Evolutionary conservation across 805 yeast species (phyloP).

Genomic region (Scheffersomyces amazonensis): DNA sequence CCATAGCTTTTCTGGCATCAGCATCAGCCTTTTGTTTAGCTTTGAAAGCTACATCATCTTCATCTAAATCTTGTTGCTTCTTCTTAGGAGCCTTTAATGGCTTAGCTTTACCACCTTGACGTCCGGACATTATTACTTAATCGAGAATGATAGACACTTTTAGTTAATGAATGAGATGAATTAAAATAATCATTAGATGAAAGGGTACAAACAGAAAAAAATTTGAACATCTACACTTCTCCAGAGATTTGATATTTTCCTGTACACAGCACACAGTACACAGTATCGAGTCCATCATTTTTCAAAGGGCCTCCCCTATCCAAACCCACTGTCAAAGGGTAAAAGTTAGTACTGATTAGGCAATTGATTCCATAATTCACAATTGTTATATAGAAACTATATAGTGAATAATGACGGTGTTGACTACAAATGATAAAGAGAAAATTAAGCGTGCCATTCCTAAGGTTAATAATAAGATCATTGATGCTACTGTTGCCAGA

Average conservation of each 20-base stretch:
- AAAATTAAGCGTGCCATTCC: conserved; percentile 87
- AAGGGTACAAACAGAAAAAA: no score
- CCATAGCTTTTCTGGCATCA: conserved; percentile 87
- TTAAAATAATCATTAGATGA: no score
- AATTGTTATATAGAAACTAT: no score
- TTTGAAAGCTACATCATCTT: conserved; percentile 86
- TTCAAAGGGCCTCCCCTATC: no score
- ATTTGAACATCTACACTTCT: no score
- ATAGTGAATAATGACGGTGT: conserved; percentile 38
- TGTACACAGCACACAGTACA: no score
- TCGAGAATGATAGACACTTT: no score
- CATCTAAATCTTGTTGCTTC: conserved; percentile 71
- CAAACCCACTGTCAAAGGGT: no score
- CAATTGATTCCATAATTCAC: no score
- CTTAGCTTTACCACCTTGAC: conserved; percentile 97
- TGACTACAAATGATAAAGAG: conserved; percentile 68
- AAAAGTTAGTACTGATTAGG: no score
- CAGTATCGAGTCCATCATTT: no score
- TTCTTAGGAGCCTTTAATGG: conserved; percentile 88
- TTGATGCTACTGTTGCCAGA: conserved; percentile 88
- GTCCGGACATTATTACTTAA: conserved; percentile 80
- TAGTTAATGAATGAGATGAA: conserved; percentile 4
- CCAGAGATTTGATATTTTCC: no score
- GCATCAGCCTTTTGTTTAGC: conserved; percentile 95
- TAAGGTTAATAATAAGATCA: conserved; percentile 78